Base-by-base conservation (phyloP, 441 rosid species). In the Mallotus japonicus region DNA sequence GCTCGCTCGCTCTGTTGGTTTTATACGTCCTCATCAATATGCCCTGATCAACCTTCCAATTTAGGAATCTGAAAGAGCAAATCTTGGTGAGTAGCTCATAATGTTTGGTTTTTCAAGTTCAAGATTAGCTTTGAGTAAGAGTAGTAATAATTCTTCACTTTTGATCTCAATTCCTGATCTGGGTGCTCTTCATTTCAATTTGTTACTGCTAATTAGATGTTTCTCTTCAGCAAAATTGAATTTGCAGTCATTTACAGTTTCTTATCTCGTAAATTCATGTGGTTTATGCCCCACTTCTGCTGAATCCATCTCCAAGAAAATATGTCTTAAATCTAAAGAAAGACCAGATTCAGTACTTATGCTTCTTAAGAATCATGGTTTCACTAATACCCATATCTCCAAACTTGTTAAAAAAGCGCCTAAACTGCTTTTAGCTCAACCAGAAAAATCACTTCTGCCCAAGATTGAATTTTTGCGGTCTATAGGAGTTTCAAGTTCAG, bases 401-500 rank as follows among this genome's bases (percentile, higher is more conserved):
- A 61, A 40, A 22, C 7, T 82, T n/a, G 44, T 80, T 47, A 73
- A 8, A 28, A 44, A 32, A 12, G 0, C 0, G 0, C 84, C 87
- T 3, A 0, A 0, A 1, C 4, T 82, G 47, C 86, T 86, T 13
- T 8, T 67, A 6, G 37, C 22, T 3, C 9, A 67, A 58, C 59
- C 78, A 0, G 69, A 67, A 55, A 72, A 71, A 14, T 75, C 68
- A 50, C 67, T 86, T 24, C 53, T 76, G 67, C 78, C 85, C 68
- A 84, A 84, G 70, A 32, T 84, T 9, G 74, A 79, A 34, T 86
- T 84, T 50, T 20, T 86, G 4, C 16, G 34, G 63, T 80, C 87
- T 1, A 37, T 56, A 59, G 87, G 84, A 8, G 28, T 74, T 32
- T 75, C 86, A 19, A 66, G 66, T 5, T 6, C 69, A 16, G 80